phyloP scores from a whole-genome alignment of 345 rosid species.

The Pseudoturritis turrita region DNA sequence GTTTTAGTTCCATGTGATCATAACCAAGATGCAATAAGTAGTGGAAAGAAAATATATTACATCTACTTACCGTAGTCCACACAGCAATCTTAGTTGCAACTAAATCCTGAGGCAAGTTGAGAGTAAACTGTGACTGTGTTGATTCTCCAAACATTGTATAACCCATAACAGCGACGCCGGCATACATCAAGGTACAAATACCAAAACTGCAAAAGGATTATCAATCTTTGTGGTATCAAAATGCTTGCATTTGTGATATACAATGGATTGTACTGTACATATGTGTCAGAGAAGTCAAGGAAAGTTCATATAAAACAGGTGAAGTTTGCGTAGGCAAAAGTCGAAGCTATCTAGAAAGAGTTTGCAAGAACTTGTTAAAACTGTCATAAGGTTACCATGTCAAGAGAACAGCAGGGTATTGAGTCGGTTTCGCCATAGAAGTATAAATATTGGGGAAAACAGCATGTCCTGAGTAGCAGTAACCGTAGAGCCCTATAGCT shows the following conservation, averaged over 20 bases:
- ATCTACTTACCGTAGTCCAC: slow-evolving; percentile 78
- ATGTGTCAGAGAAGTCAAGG: not conserved
- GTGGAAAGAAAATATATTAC: not conserved
- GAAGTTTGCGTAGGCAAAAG: not conserved
- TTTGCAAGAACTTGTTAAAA: not conserved
- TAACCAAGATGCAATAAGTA: not conserved
- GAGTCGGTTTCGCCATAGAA: slow-evolving; percentile 79
- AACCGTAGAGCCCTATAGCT: slow-evolving; percentile 95
- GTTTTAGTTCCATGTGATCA: not conserved
- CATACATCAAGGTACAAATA: slow-evolving; percentile 72
- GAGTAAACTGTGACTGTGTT: slow-evolving; percentile 77
- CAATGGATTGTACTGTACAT: not conserved
- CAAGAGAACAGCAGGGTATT: slow-evolving; percentile 66
- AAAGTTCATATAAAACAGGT: not conserved
- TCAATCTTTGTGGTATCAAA: not conserved
- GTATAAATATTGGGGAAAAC: slow-evolving; percentile 93
- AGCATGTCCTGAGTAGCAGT: slow-evolving; percentile 96
- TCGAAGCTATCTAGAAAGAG: not conserved
- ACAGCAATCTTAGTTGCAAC: slow-evolving; percentile 93
- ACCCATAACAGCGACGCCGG: slow-evolving; percentile 81
- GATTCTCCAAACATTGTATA: slow-evolving; percentile 88
- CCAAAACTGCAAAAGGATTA: slow-evolving; percentile 44
- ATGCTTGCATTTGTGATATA: slow-evolving; percentile 4
- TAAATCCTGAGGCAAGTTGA: slow-evolving; percentile 81
- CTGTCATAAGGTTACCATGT: slow-evolving; percentile 47